These are phyloP conservation scores for Salisapilia sapeloensis DNA, from an alignment of 352 stramenopile species.

Conservation along the genomic window DNA sequence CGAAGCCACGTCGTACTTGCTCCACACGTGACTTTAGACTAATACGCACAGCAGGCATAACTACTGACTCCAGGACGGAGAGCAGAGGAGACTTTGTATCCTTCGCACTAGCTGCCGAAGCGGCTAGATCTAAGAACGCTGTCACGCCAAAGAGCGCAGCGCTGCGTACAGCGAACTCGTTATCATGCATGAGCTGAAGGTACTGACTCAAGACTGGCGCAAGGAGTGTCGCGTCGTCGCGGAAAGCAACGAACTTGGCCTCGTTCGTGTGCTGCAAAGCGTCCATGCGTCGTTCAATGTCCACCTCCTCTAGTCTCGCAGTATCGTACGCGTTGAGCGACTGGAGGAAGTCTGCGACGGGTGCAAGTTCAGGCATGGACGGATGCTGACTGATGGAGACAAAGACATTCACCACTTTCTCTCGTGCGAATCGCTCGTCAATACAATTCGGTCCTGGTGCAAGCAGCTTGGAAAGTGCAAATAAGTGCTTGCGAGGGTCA, in stretches of 20 bases:
- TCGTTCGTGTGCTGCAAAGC: constrained; percentile 57
- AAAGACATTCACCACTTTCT: constrained; percentile 58
- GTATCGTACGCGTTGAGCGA: constrained; percentile 63
- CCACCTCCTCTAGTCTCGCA: constrained; percentile 69
- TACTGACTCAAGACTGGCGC: constrained; percentile 66
- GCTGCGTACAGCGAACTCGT: constrained; percentile 72
- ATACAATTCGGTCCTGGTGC: constrained; percentile 62
- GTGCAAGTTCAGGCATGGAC: constrained; percentile 11
- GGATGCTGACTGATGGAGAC: constrained; percentile 29
- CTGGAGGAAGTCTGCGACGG: constrained; percentile 23
- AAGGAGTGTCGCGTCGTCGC: constrained; percentile 37
- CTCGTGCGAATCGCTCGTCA: constrained; percentile 26
- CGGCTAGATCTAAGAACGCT: constrained; percentile 25
- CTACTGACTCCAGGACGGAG: constrained; percentile 70
- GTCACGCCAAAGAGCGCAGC: constrained; percentile 39
- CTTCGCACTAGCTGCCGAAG: constrained; percentile 9
- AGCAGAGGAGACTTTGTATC: constrained; percentile 23
- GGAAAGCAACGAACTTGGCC: constrained; percentile 38
- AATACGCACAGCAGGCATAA: constrained; percentile 77
- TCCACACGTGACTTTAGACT: constrained; percentile 67
- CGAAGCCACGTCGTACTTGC: constrained; percentile 68
- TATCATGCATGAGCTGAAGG: constrained; percentile 68
- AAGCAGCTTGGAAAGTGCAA: constrained; percentile 57
- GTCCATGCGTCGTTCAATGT: constrained; percentile 63
- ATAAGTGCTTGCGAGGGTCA: constrained; percentile 57